Evolutionary conservation across 2,329 filamentous ascomycete species (phyloP).

Genomic region (Fusarium lyarnte): DNA sequence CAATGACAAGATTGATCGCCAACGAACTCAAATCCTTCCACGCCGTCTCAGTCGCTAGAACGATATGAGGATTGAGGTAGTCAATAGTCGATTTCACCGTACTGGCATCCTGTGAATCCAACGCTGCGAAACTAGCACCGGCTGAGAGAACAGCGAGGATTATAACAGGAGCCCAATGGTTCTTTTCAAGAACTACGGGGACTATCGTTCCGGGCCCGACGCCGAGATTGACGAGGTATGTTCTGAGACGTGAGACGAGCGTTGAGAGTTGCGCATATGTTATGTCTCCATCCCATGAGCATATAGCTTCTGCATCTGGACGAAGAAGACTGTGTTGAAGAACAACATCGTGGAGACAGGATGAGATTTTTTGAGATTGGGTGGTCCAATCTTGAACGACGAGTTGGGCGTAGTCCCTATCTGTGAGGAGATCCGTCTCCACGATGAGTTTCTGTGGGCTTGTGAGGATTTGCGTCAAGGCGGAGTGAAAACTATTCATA

Average conservation of each 20-base stretch:
- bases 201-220: slow-evolving; percentile 65
- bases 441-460: slow-evolving; percentile 54
- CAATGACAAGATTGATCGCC: slow-evolving; percentile 53
- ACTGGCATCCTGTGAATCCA: slow-evolving; percentile 57
- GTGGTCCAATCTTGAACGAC: slow-evolving; percentile 59
- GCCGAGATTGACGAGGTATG: slow-evolving; percentile 60
- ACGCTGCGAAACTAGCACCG: slow-evolving; percentile 60
- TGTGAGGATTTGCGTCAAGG: slow-evolving; percentile 58
- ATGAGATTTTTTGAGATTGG: slow-evolving; percentile 52
- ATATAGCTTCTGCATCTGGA: slow-evolving; percentile 54
- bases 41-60: slow-evolving; percentile 56
- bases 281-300: slow-evolving; percentile 57
- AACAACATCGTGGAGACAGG: slow-evolving; percentile 58
- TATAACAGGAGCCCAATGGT: slow-evolving; percentile 71
- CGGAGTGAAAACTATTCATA: slow-evolving; percentile 62
- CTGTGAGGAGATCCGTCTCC: slow-evolving; percentile 63
- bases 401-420: slow-evolving; percentile 64
- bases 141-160: slow-evolving; percentile 75
- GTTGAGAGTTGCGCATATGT: slow-evolving; percentile 54
- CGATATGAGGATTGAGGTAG: slow-evolving; percentile 55
- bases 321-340: slow-evolving; percentile 51
- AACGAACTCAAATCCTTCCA: slow-evolving; percentile 52
- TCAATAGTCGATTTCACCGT: slow-evolving; percentile 55
- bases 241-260: slow-evolving; percentile 51
- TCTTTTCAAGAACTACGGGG: slow-evolving; percentile 76